phyloP scores from a whole-genome alignment of 1,284 basidiomycete species.

The Papiliotrema fonsecae region DNA sequence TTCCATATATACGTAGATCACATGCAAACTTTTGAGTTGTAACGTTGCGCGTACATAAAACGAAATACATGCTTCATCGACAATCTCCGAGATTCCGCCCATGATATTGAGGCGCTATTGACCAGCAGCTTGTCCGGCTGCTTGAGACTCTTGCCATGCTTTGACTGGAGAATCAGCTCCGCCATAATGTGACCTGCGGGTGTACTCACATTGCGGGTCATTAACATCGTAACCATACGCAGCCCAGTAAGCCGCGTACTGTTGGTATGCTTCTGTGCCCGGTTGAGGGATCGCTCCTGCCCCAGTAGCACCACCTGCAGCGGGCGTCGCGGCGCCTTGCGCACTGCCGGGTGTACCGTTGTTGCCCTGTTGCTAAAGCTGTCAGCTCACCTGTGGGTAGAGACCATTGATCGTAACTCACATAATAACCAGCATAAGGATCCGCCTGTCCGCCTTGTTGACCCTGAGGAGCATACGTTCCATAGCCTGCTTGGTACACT shows the following conservation, averaged over 20 bases:
- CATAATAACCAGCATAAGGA: conserved; percentile 26
- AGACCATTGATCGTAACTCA: not conserved
- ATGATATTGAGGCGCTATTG: too few species aligned
- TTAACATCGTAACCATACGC: conserved; percentile 86
- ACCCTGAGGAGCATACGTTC: conserved; percentile 47
- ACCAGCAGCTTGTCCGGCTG: conserved; percentile 24
- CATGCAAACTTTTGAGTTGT: too few species aligned
- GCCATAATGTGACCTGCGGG: not conserved
- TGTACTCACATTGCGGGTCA: conserved; percentile 46
- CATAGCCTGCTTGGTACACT: conserved; percentile 30
- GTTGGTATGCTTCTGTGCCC: conserved; percentile 45
- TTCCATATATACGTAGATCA: not conserved
- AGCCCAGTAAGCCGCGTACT: conserved; percentile 54
- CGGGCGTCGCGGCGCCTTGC: conserved; percentile 41
- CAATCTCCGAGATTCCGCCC: too few species aligned
- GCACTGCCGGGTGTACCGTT: conserved; percentile 22
- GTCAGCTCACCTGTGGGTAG: too few species aligned
- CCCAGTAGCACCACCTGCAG: conserved; percentile 38
- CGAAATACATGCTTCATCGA: too few species aligned
- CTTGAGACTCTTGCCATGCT: conserved; percentile 44
- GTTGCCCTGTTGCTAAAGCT: conserved; percentile 28
- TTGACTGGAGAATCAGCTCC: conserved; percentile 26
- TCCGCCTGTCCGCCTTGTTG: conserved; percentile 14
- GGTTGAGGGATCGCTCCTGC: conserved; percentile 21
- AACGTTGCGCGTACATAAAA: too few species aligned